These are phyloP conservation scores for Nicotiana tomentosiformis DNA, from an alignment of 257 asterid species.

Conservation along the genomic window DNA sequence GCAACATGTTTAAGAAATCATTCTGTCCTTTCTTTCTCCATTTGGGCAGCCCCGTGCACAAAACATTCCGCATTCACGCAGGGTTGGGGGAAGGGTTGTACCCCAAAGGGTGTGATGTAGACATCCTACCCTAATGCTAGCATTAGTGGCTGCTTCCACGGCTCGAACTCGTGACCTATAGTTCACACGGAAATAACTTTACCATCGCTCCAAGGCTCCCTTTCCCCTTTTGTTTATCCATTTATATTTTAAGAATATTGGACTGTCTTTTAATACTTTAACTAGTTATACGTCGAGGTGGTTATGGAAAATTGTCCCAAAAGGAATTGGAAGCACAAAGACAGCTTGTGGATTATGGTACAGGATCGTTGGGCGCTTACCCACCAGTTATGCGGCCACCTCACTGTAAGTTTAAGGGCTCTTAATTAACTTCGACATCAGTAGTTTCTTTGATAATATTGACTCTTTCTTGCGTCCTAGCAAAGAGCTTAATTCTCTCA, in stretches of 20 bases:
- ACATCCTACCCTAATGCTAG: too few species aligned
- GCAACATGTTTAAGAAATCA: neutral
- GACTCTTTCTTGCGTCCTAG: neutral
- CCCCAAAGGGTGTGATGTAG: too few species aligned
- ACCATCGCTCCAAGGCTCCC: too few species aligned
- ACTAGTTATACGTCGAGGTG: conserved; percentile 79
- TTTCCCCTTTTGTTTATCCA: too few species aligned
- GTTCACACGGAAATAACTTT: too few species aligned
- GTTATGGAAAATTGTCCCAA: conserved; percentile 88
- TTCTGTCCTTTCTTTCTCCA: neutral
- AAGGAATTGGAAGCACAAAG: conserved; percentile 90
- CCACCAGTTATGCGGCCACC: conserved; percentile 47
- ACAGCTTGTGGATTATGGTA: conserved; percentile 81
- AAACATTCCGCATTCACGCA: too few species aligned
- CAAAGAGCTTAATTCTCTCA: neutral
- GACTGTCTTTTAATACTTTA: conserved; percentile 29
- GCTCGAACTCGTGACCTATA: too few species aligned
- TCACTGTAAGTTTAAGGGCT: conserved; percentile 44
- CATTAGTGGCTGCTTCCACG: too few species aligned
- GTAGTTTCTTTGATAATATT: neutral
- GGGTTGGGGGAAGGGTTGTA: too few species aligned
- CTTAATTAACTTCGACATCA: neutral
- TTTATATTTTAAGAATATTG: neutral
- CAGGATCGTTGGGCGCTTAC: conserved; percentile 68
- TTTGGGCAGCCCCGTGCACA: too few species aligned